Conservation (phyloP, 176 grass and related monocot species). For the Phragmites australis region DNA sequence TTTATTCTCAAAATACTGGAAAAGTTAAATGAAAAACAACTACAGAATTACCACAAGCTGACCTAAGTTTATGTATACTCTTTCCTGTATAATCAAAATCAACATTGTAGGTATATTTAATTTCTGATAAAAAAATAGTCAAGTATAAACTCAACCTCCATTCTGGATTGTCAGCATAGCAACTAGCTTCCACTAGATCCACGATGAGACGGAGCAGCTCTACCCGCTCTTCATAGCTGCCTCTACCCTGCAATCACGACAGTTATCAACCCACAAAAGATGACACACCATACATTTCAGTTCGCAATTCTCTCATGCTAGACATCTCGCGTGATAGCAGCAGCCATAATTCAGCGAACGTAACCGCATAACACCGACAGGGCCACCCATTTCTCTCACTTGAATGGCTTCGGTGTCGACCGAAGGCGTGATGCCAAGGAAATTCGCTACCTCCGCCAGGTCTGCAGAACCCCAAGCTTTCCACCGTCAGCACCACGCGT, state of each 20-base stretch:
- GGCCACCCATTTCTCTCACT: conserved; percentile 39
- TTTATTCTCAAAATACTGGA: background rate
- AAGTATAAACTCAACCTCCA: conserved; percentile 69
- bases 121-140: conserved; percentile 1
- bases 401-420: conserved; percentile 91
- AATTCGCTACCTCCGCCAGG: conserved; percentile 92
- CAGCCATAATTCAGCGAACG: conserved; percentile 7
- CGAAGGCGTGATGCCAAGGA: conserved; percentile 83
- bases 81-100: background rate
- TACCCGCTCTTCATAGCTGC: conserved; percentile 80
- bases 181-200: conserved; percentile 90
- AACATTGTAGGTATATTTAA: background rate
- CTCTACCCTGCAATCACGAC: conserved; percentile 66
- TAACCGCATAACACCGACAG: background rate
- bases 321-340: background rate
- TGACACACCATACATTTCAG: background rate
- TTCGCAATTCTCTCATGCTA: background rate
- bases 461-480: conserved; percentile 53
- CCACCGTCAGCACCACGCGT: background rate
- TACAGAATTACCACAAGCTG: background rate
- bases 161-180: conserved; percentile 89
- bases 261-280: background rate
- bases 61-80: background rate
- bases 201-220: conserved; percentile 86
- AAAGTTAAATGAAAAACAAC: background rate